Evolutionary conservation across 345 rosid genomes (phyloP), one percentile per base, ranked within the genome.

Genomic region (Firmiana major): DNA sequence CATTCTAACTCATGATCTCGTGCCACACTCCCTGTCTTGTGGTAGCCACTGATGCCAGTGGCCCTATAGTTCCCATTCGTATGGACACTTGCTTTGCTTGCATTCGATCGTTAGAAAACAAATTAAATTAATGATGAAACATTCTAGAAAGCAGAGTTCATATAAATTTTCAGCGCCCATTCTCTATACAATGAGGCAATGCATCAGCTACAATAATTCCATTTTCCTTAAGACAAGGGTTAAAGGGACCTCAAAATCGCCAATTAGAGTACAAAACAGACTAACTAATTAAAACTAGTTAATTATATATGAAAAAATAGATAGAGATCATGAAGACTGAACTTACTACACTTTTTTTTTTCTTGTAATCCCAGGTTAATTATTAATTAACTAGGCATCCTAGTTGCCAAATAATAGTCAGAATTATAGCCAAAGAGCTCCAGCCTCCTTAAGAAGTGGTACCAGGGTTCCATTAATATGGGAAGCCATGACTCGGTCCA

Each of bases 361-460:
- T 4, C n/a, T n/a, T 55, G 24, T 31, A 31, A 31, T 31, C 3
- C 34, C 34, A 1, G 34, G 34, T 31, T 31, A 31, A 40, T 87
- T 70, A 90, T 42, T 0, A 6, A n/a, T 19, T 54, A 19, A n/a
- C 7, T 8, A 54, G 21, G 21, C 21, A 4, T 5, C n/a, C 21
- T 51, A 51, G 7, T 51, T 16, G 4, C 13, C 53, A 2, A 13
- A 17, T 51, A 12, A 8, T n/a, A n/a, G n/a, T n/a, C n/a, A n/a
- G n/a, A n/a, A 40, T 87, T 70, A 90, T 42, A 90, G 93, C 91
- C 93, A 90, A 9, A 88, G 90, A 59, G 93, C 91, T 13, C 92
- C 93, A 48, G 93, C 93, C 40, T 90, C 91, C 83, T 90, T 90
- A 26, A 90, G 91, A 10, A 87, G 90, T 17, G 93, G 93, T 42